These are phyloP conservation scores for Pochonia chlamydosporia DNA, from an alignment of 2,329 filamentous ascomycete species.

Conservation along the genomic window DNA sequence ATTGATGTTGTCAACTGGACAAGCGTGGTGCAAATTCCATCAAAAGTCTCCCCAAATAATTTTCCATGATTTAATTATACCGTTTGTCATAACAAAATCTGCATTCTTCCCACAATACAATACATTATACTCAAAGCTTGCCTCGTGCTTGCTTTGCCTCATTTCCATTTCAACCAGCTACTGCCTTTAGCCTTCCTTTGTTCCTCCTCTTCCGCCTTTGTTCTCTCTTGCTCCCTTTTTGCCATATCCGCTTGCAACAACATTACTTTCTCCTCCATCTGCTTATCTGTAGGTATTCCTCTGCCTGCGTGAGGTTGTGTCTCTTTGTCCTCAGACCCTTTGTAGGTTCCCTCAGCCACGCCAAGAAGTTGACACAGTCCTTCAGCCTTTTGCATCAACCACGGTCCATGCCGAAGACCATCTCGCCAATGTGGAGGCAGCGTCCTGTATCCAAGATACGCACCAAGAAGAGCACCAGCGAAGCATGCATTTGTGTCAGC, in stretches of 20 bases:
- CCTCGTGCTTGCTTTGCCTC: no score
- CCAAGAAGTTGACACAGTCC: constrained; percentile 33
- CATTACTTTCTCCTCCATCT: constrained; percentile 30
- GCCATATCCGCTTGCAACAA: constrained; percentile 25
- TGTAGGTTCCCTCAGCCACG: constrained; percentile 26
- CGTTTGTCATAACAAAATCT: no score
- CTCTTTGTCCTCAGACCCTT: constrained; percentile 30
- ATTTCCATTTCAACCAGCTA: background rate
- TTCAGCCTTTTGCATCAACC: constrained; percentile 38
- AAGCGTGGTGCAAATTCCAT: no score
- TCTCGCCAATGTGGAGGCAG: constrained; percentile 44
- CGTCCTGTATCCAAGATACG: constrained; percentile 38
- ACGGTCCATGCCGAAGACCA: constrained; percentile 37
- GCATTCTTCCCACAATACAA: no score
- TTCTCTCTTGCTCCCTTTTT: constrained; percentile 20
- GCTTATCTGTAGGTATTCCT: constrained; percentile 28
- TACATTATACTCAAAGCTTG: no score
- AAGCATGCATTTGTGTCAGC: constrained; percentile 50
- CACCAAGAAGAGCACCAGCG: constrained; percentile 43
- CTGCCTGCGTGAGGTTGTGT: constrained; percentile 35
- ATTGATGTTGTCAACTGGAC: no score
- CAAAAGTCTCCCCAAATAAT: no score
- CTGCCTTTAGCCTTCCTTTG: constrained; percentile 13
- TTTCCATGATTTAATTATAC: no score
- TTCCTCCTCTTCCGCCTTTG: constrained; percentile 16